Base-by-base conservation (phyloP, 352 stramenopile species). In the Pythium myriotylum region DNA sequence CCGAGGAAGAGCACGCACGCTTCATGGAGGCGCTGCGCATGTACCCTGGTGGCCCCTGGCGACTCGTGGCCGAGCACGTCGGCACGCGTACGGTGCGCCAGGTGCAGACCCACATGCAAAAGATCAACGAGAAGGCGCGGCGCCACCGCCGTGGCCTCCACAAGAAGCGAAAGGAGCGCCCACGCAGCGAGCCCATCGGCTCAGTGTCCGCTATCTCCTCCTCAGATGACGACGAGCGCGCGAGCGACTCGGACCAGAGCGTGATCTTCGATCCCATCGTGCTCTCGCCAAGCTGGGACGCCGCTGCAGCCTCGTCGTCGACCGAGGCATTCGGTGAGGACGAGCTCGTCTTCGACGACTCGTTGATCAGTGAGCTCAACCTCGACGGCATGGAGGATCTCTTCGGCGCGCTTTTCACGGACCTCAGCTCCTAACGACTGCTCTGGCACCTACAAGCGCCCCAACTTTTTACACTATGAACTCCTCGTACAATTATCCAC, bases 1-100 rank as follows among this genome's bases (percentile, higher is more conserved):
- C 60, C 17, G 42, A 69, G 8, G 66, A 73, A 5, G 66, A 73
- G 41, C 66, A 73, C 40, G 45, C 62, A 10, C 66, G 66, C 23
- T 73, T 73, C 42, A 50, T 73, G 22, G 52, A 69, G 14, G 66
- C 60, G 1, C 50, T 73, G 20, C 53, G 66, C 7, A 61, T 68
- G 43, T 73, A 52, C 60, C 66, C 66, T 4, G 40, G 53, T 3
- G 61, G 61, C 14, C 61, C 61, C 8, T 68, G 61, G 61, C 45
- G 48, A 0, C 39, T 59, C 4, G 49, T 68, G 14, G 54, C 61
- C 8, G 46, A 62, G 26, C 48, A 68, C 53, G 48, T 68, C 23
- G 61, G 61, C 41, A 68, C 61, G 53, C 61, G 61, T 1, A 56
- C 52, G 0, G 61, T 68, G 37, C 61, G 61, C 16, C 61, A 68